Base-by-base conservation (phyloP, 2,329 filamentous ascomycete species). In the Cladorrhinum sp. region DNA sequence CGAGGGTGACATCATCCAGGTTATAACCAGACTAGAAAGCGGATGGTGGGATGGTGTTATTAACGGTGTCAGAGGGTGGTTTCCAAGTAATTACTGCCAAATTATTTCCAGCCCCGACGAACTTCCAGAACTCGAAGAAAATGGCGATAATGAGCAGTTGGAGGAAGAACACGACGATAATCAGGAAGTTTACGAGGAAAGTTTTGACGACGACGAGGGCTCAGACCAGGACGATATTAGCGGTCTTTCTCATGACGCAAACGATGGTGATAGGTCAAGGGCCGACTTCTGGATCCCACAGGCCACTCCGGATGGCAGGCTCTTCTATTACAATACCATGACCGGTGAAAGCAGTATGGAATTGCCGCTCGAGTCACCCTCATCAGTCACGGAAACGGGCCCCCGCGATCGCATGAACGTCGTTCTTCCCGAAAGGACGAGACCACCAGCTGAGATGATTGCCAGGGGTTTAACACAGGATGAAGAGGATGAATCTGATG, bases 1-100 rank as follows among this genome's bases (percentile, higher is more conserved):
- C 70, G 90, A 96, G 75, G 95, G 95, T 71, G 95, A 99, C 77
- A 87, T 98, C 68, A 99, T 99, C 70, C 94, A 98, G 78, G 95
- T 99, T 69, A 94, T 99, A 70, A 99, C 95, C 57, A 94, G 97
- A 77, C 83, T 98, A 60, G 95, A 99, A 76, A 98, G 93, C 71
- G 95, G 95, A 60, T 99, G 95, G 95, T 99, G 95, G 95, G 95
- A 99, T 78, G 95, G 95, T 54, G 92, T 99, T 59, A 96, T 99
- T 74, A 95, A 97, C 71, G 92, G 93, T 62, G 90, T 96, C 68
- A 88, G 95, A 73, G 95, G 95, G 73, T 99, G 95, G 95, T 99
- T 99, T 75, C 95, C 95, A 39, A 98, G 94, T 81, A 99, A 99
- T 76, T 99, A 99, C 78, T 98, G 95, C 79, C 88, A 92, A 67